Percentiles rank a stretch among this genome's conserved stretches.
phyloP scores from a whole-genome alignment of 352 stramenopile genomes.

The Phytophthora tubulina region DNA sequence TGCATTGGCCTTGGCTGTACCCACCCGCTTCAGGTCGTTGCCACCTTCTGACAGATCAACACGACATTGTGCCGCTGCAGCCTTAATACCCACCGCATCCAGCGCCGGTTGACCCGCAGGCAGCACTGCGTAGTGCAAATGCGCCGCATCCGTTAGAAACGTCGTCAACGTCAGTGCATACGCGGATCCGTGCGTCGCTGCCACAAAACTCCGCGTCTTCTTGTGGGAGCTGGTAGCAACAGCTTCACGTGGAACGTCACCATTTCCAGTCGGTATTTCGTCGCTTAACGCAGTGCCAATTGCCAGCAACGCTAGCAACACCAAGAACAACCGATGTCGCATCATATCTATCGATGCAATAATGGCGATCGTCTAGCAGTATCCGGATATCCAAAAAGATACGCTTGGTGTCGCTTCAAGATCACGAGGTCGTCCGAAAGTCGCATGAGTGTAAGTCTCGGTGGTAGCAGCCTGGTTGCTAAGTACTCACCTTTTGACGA shows the following conservation, averaged over 20 bases:
- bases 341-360: constrained; percentile 4
- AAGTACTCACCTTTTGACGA: no score
- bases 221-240: constrained; percentile 14
- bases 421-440: constrained; percentile 1
- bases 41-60: constrained; percentile 5
- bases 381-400: constrained; percentile 14
- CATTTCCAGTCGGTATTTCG: constrained; percentile 5
- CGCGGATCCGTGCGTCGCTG: constrained; percentile 51
- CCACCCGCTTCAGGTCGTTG: neutral
- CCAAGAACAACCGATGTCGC: constrained; percentile 1
- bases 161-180: constrained; percentile 74
- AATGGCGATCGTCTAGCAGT: constrained; percentile 7
- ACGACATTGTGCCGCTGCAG: constrained; percentile 39
- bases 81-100: constrained; percentile 62
- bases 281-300: constrained; percentile 4
- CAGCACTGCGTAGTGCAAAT: constrained; percentile 80
- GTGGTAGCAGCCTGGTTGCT: no score
- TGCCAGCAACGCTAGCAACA: constrained; percentile 12
- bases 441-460: constrained; percentile 1
- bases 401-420: constrained; percentile 23
- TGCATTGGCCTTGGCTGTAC: constrained; percentile 6
- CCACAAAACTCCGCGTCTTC: constrained; percentile 60
- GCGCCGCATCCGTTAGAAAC: constrained; percentile 72
- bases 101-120: constrained; percentile 47
- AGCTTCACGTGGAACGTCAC: neutral